Base-by-base conservation (phyloP, 768 basidiomycete genomes). In the Exidia glandulosa region DNA sequence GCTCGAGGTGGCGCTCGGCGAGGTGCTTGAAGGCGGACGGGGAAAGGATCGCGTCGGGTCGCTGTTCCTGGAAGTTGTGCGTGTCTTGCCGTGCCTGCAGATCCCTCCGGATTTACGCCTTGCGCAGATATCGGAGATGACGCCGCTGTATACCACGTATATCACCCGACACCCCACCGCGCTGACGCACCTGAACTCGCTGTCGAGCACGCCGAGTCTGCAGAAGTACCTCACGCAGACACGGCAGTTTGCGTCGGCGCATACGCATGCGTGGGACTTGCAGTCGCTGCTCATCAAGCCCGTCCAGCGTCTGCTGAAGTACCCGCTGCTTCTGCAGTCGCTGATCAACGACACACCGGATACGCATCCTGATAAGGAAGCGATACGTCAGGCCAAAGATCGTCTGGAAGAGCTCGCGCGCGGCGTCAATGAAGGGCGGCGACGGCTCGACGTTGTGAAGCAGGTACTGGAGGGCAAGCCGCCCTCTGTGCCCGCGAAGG, bases 281-380 rank as follows among this genome's bases (percentile, higher is more conserved):
- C 79, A 90, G 4, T 93, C 92, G 0, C 81, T 97, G 37, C 86
- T 99, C 62, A 97, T 99, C 72, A 97, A 98, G 72, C 96, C 96
- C 33, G 92, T 99, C 3, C 96, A 98, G 68, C 85, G 95, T 16
- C 80, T 97, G 59, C 84, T 97, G 63, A 98, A 97, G 70, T 99
- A 99, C 68, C 84, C 90, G 0, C 81, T 98, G 9, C 80, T 99
- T 31, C 82, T 99, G 33, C 73, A 75, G 29, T 82, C 88, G 29
- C 85, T 92, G 64, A 80, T 87, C 57, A 83, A 86, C 56, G 86
- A 85, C 66, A 92, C 90, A 0, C 82, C 85, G 6, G 81, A 84
- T 57, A 69, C 71, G 27, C 88, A 90, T 66, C 74, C 76, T 0
- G 90, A 91, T 72, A 85, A 85, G 66, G 75, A 74, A 32, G 78